These are phyloP conservation scores for Myrica gale DNA, from an alignment of 306 rosid genomes.

Conservation along the genomic window DNA sequence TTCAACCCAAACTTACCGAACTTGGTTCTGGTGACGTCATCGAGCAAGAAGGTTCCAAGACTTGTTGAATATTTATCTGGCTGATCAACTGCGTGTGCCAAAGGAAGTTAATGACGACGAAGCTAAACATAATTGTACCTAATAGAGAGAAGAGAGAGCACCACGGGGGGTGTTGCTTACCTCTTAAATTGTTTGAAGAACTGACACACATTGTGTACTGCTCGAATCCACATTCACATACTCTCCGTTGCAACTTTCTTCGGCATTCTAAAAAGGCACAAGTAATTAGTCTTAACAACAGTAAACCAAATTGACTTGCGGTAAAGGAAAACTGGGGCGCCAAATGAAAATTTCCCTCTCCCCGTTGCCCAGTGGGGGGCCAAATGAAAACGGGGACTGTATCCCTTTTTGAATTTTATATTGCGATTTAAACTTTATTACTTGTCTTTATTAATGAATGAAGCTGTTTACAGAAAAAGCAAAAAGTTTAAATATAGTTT, in stretches of 20 bases:
- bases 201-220: slow-evolving; percentile 19
- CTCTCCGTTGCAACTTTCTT: slow-evolving; percentile 28
- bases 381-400: no score
- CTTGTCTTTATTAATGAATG: no score
- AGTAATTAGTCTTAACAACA: background rate
- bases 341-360: no score
- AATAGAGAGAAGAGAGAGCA: background rate
- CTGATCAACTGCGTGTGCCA: slow-evolving; percentile 2
- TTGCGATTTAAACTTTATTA: no score
- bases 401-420: no score
- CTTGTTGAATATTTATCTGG: slow-evolving; percentile 5
- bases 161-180: slow-evolving; percentile 14
- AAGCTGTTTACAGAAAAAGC: no score
- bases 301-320: no score
- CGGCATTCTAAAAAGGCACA: slow-evolving; percentile 12
- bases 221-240: slow-evolving; percentile 22
- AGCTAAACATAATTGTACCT: background rate
- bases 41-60: slow-evolving; percentile 17
- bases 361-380: no score
- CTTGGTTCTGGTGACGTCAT: slow-evolving; percentile 6
- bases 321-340: no score
- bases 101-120: background rate
- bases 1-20: background rate
- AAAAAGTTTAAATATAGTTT: no score
- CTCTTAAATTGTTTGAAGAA: slow-evolving; percentile 16